A percentile compares a stretch with the other conserved stretches of the same genome.
phyloP scores from a whole-genome alignment of 2,329 filamentous ascomycete genomes.

The Aspergillus awamori region DNA sequence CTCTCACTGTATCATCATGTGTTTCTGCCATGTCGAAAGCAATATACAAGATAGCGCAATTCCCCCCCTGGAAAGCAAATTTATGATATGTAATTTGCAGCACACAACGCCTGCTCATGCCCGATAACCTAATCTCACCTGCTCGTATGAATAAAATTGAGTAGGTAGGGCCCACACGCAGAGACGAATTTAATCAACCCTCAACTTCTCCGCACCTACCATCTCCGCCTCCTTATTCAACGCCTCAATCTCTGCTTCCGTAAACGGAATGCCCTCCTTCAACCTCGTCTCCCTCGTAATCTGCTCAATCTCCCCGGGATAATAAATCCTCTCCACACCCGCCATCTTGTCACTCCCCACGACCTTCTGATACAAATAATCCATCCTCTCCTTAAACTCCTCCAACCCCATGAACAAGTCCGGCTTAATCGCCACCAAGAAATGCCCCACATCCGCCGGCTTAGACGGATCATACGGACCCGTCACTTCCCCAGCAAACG shows the following conservation, averaged over 20 bases:
- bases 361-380: slow-evolving; percentile 60
- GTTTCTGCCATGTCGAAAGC: too few relatives aligned
- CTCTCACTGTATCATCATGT: too few relatives aligned
- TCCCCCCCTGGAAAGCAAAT: too few relatives aligned
- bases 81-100: too few relatives aligned
- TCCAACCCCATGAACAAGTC: slow-evolving; percentile 72
- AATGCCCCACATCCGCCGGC: slow-evolving; percentile 73
- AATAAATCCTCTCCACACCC: slow-evolving; percentile 59
- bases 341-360: slow-evolving; percentile 55
- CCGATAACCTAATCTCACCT: too few relatives aligned
- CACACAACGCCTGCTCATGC: too few relatives aligned
- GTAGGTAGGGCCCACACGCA: too few relatives aligned
- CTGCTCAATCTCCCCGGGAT: slow-evolving; percentile 61
- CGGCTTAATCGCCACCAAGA: slow-evolving; percentile 70
- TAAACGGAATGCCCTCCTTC: slow-evolving; percentile 53
- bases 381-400: slow-evolving; percentile 66
- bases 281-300: slow-evolving; percentile 46
- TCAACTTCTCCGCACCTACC: slow-evolving; percentile 37
- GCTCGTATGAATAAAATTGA: too few relatives aligned
- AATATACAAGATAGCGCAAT: too few relatives aligned
- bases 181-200: too few relatives aligned
- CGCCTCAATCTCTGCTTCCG: slow-evolving; percentile 51
- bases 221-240: slow-evolving; percentile 54
- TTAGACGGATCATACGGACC: slow-evolving; percentile 73
- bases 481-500: slow-evolving; percentile 76